Evolutionary conservation across 495 filamentous ascomycete species (phyloP), one percentile per base, ranked within the genome.

Genomic region (Talaromyces wortmannii): DNA sequence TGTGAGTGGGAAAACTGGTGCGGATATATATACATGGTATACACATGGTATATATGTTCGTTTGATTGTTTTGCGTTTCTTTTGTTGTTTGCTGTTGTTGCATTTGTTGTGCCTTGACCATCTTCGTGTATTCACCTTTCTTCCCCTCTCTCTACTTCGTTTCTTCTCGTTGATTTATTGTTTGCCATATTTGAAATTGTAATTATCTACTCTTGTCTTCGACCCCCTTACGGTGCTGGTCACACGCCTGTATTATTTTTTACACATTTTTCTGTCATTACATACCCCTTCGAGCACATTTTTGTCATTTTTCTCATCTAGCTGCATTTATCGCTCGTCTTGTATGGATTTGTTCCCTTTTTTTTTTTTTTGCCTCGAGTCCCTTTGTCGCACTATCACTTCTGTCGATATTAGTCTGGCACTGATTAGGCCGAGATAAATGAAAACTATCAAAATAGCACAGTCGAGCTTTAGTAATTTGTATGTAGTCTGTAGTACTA

Each of bases 191-290:
- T 52, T 59, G 30, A 33, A n/a, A 56, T 59, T 59, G 46, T 59
- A 50, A 48, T 59, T 52, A 61, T 50, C 23, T 23, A 23, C 23
- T 23, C 57, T 64, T 58, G 48, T 48, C 42, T 46, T 50, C 42
- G 45, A 45, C 54, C 46, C 55, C 49, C 29, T 57, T 56, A 45
- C 50, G 63, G 63, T 69, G 67, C 67, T 63, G 67, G 62, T 61
- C 67, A 70, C 67, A 70, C 65, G 59, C 57, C 53, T 67, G 66
- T 61, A 63, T 67, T 61, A 57, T 58, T 57, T 58, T 55, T 31
- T 44, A 45, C 58, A 23, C 48, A 23, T 53, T 59, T 58, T 54
- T 52, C 33, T 57, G 55, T 55, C 48, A 15, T 56, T 57, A 58
- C 64, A 67, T 70, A 68, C 62, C 61, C 59, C 57, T 55, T 65